Percentiles rank a stretch among this genome's conserved stretches.
phyloP scores from a whole-genome alignment of 108 stramenopile genomes.

The Cyclotella kingstonii region DNA sequence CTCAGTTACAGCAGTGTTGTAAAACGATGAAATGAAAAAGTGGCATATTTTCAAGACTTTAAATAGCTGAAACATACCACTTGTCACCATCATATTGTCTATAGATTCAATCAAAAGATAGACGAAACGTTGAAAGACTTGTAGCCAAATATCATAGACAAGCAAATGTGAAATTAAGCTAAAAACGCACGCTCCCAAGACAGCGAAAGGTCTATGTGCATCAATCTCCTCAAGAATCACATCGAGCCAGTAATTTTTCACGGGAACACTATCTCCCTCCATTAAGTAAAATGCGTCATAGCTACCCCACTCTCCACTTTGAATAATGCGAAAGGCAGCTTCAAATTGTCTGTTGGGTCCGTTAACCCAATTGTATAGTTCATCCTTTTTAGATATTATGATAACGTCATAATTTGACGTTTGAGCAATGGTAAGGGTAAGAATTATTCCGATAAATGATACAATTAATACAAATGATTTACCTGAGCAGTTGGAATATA shows the following conservation, averaged over 20 bases:
- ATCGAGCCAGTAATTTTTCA: constrained; percentile 35
- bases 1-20: neutral
- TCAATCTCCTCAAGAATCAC: constrained; percentile 23
- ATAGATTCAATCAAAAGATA: no score
- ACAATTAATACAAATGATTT: no score
- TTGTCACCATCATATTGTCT: constrained; percentile 32
- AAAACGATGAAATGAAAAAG: neutral
- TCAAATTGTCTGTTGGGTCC: constrained; percentile 31
- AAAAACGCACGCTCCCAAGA: constrained; percentile 27
- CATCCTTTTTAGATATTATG: no score
- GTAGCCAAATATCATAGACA: no score
- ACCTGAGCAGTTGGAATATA: constrained; percentile 29
- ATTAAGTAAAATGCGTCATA: constrained; percentile 34
- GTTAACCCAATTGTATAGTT: constrained; percentile 37
- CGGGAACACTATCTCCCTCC: constrained; percentile 31
- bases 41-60: neutral
- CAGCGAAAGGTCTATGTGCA: constrained; percentile 26
- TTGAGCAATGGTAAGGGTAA: no score
- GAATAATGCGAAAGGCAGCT: constrained; percentile 25
- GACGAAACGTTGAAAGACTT: no score
- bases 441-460: no score
- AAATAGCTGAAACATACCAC: constrained; percentile 20
- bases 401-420: no score
- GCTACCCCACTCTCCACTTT: constrained; percentile 25
- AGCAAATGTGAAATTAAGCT: neutral